Conservation (phyloP, 495 filamentous ascomycete species). For the Xylaria telfairii region DNA sequence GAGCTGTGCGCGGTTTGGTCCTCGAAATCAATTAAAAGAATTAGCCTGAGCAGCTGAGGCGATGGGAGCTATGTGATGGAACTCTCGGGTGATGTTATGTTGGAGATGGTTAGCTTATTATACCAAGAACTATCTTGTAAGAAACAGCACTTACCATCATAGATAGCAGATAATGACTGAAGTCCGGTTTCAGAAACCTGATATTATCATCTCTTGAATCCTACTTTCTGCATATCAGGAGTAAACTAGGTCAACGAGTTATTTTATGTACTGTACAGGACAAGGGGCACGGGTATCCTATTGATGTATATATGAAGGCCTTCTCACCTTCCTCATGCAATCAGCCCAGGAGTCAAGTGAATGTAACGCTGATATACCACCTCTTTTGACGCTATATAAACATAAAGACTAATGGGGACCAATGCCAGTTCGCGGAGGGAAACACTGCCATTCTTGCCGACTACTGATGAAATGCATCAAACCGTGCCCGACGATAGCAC, state of each 20-base stretch:
- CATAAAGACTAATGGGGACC: neutral
- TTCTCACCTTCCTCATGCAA: too few species aligned
- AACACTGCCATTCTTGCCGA: neutral
- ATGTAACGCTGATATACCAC: too few species aligned
- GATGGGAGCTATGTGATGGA: neutral
- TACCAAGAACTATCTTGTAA: neutral
- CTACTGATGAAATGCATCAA: too few species aligned
- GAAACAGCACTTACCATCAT: neutral
- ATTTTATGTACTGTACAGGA: too few species aligned
- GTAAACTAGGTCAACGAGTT: too few species aligned
- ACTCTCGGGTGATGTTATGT: neutral
- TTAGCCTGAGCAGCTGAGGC: neutral
- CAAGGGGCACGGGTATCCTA: too few species aligned
- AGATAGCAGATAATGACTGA: neutral
- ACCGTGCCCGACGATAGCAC: too few species aligned
- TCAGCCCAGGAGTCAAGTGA: too few species aligned
- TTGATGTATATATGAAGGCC: too few species aligned
- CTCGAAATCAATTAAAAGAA: constrained; percentile 19
- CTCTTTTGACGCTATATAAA: too few species aligned
- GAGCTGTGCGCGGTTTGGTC: constrained; percentile 17
- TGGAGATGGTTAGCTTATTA: neutral
- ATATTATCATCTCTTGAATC: neutral
- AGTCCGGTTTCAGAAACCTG: neutral
- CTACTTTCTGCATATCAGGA: too few species aligned
- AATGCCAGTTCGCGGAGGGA: neutral